These are phyloP conservation scores for Cryptococcus amylolentus DNA, from an alignment of 1,284 basidiomycete species.

Conservation along the genomic window DNA sequence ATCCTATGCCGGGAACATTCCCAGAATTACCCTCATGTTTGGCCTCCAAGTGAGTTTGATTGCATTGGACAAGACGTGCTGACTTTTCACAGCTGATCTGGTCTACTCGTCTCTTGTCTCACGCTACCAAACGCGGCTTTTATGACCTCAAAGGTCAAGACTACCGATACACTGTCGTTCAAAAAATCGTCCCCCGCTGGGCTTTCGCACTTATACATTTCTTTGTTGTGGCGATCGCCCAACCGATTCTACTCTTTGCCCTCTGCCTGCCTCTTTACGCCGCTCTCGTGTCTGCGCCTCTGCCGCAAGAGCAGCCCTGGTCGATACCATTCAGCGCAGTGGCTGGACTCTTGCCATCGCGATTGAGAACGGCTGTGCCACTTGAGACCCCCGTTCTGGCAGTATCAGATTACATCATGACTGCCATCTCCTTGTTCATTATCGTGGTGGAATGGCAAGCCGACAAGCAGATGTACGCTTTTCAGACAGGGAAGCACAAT, in stretches of 20 bases:
- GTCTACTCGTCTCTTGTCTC: constrained; percentile 70
- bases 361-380: constrained; percentile 43
- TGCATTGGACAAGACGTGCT: background rate
- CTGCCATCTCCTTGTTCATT: constrained; percentile 61
- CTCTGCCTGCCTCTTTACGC: constrained; percentile 56
- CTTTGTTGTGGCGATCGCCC: constrained; percentile 61
- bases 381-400: constrained; percentile 39
- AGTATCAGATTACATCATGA: constrained; percentile 61
- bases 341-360: constrained; percentile 12
- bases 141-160: constrained; percentile 69
- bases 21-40: constrained; percentile 68
- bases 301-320: constrained; percentile 49
- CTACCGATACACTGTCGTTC: constrained; percentile 82
- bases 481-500: constrained; percentile 68
- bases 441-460: constrained; percentile 68
- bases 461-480: constrained; percentile 88
- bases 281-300: constrained; percentile 32
- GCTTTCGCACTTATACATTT: constrained; percentile 78
- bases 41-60: constrained; percentile 55
- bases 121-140: constrained; percentile 78
- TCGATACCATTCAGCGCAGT: constrained; percentile 16
- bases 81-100: constrained; percentile 54
- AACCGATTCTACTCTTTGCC: constrained; percentile 61
- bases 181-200: constrained; percentile 62
- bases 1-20: constrained; percentile 53